Conservation (phyloP, 2,329 filamentous ascomycete species). For the Fusarium udum region DNA sequence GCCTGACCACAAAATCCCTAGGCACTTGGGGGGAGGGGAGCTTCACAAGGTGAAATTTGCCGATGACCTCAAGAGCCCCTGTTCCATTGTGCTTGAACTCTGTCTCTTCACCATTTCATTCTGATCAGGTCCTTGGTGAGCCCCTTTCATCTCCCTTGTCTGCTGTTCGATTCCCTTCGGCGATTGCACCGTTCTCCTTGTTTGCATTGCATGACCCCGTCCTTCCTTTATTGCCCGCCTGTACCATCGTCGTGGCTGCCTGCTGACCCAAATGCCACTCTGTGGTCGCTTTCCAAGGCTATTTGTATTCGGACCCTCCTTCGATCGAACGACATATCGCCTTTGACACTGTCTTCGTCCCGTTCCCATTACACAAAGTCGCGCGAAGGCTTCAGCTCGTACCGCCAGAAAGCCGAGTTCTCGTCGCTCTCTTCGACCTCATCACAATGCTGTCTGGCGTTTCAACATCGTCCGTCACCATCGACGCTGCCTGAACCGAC, state of each 20-base stretch:
- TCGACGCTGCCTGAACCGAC: too few species aligned
- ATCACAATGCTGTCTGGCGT: not conserved
- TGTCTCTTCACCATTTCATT: not conserved
- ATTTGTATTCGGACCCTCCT: not conserved
- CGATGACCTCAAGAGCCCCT: too few species aligned
- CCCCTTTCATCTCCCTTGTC: not conserved
- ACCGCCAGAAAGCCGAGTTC: not conserved
- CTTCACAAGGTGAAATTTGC: not conserved
- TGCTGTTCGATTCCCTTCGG: not conserved
- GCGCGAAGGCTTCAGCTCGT: not conserved
- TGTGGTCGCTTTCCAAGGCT: not conserved
- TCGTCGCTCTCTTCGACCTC: not conserved
- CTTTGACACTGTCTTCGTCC: too few species aligned
- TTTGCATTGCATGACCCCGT: not conserved
- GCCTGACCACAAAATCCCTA: not conserved
- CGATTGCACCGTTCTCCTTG: not conserved
- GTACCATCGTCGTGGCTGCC: not conserved
- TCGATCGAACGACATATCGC: not conserved
- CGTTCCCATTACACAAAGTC: rapidly evolving
- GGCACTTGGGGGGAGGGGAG: not conserved
- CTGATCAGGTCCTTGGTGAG: not conserved
- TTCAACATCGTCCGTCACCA: not conserved
- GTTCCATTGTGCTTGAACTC: not conserved
- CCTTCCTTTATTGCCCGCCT: too few species aligned
- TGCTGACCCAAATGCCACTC: not conserved